Conservation (phyloP, 2,329 filamentous ascomycete species). For the Fusarium oxysporum region DNA sequence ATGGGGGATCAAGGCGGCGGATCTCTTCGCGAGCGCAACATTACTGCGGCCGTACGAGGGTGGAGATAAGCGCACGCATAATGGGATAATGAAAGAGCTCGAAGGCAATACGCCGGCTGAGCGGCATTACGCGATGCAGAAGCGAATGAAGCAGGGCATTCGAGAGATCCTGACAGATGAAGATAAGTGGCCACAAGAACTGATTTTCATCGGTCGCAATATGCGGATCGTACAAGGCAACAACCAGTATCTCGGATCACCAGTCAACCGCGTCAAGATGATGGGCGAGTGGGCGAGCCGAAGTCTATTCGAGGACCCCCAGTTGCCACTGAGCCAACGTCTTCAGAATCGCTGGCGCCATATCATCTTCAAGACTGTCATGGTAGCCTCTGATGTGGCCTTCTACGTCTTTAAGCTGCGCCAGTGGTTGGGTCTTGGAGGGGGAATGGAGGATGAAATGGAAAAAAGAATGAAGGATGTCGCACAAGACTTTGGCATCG, state of each 20-base stretch:
- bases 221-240: conserved; percentile 94
- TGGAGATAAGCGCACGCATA: conserved; percentile 75
- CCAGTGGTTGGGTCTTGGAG: conserved; percentile 80
- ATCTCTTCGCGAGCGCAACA: conserved; percentile 92
- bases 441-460: conserved; percentile 94
- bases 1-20: conserved; percentile 91
- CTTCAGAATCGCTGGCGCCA: conserved; percentile 79
- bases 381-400: conserved; percentile 80
- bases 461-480: conserved; percentile 88
- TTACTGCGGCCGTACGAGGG: conserved; percentile 92
- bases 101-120: conserved; percentile 71
- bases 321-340: conserved; percentile 71
- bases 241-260: conserved; percentile 89
- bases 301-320: conserved; percentile 80
- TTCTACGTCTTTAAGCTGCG: conserved; percentile 85
- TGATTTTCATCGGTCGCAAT: conserved; percentile 92
- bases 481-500: conserved; percentile 91
- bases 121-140: conserved; percentile 90
- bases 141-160: conserved; percentile 77
- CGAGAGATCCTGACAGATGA: conserved; percentile 82
- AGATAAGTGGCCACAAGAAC: conserved; percentile 87
- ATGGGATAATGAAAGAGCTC: conserved; percentile 74
- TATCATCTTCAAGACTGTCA: conserved; percentile 81
- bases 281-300: conserved; percentile 90
- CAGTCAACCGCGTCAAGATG: conserved; percentile 93